phyloP scores from a whole-genome alignment of 2,329 filamentous ascomycete genomes.

The Colletotrichum sp. region DNA sequence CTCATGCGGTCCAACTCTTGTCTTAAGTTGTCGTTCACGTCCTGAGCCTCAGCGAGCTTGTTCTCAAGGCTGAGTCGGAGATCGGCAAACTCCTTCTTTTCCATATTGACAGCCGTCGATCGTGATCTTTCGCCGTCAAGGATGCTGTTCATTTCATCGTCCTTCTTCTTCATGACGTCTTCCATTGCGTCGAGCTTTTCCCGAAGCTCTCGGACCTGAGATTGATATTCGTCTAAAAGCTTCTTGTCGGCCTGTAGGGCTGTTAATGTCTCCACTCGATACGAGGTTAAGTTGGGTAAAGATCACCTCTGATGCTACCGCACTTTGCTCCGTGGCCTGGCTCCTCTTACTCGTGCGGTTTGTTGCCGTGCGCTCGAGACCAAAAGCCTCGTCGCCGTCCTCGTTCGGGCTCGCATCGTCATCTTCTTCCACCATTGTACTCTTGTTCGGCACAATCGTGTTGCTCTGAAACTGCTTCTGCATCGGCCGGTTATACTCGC shows the following conservation, averaged over 20 bases:
- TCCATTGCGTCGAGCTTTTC: conserved; percentile 78
- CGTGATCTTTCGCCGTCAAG: conserved; percentile 64
- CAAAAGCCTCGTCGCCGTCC: conserved; percentile 68
- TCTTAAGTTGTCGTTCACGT: conserved; percentile 79
- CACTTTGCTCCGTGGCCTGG: conserved; percentile 34
- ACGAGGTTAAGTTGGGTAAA: conserved; percentile 8
- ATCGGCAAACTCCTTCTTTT: conserved; percentile 75
- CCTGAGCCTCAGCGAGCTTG: conserved; percentile 76
- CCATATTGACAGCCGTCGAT: conserved; percentile 56
- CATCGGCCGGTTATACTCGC: conserved; percentile 76
- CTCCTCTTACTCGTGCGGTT: conserved; percentile 27
- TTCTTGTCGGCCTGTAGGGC: conserved; percentile 66
- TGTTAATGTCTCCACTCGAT: conserved; percentile 18
- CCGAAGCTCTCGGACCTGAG: conserved; percentile 76
- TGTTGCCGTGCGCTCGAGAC: conserved; percentile 49
- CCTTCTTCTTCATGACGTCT: conserved; percentile 70
- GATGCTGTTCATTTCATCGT: conserved; percentile 68
- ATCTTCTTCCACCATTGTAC: conserved; percentile 95
- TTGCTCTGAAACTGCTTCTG: conserved; percentile 94
- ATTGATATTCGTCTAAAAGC: conserved; percentile 79
- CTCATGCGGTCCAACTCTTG: conserved; percentile 78
- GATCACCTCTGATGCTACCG: conserved; percentile 43
- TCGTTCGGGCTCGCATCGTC: conserved; percentile 70
- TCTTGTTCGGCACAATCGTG: conserved; percentile 97
- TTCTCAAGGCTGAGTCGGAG: conserved; percentile 71